Base-by-base conservation (phyloP, 2,329 filamentous ascomycete genomes). In the Cordyceps pruinosa region DNA sequence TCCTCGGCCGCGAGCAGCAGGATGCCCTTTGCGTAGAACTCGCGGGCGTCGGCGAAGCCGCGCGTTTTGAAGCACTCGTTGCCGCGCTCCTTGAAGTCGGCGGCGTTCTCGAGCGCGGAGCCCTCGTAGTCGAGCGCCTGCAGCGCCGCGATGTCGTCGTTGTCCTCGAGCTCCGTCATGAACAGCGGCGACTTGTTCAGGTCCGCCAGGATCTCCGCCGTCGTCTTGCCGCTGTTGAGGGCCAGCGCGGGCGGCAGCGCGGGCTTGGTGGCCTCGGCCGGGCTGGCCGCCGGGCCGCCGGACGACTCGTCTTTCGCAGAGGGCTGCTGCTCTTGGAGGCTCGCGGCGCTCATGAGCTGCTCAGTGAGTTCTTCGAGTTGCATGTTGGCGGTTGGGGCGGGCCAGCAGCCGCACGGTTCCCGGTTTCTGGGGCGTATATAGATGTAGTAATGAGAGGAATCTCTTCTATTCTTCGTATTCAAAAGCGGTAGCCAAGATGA, bases 81-180 rank as follows among this genome's bases (percentile, higher is more conserved):
- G 34, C 94, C 94, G 63, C 90, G 89, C 69, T 93, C 87, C 66
- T 94, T 90, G 76, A 97, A 97, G 62, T 90, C 90, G 45, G 81
- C 75, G 21, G 86, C 88, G 60, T 96, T 87, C 70, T 97, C 93
- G 10, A 86, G 80, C 49, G 89, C 85, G 9, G 91, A 92, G 21
- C 94, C 95, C 75, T 99, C 94, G 69, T 97, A 96, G 30, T 90
- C 90, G 39, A 99, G 77, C 0, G 94, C 93, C 68, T 89, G 88
- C 59, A 99, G 79, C 1, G 94, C 95, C 65, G 95, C 91, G 1
- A 96, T 78, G 63, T 89, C 85, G 60, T 87, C 78, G 67, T 96
- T 96, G 13, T 56, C 54, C 62, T 95, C 88, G 65, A 97, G 79
- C 63, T 89, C 86, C 30, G 91, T 97, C 94, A 99, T 99, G 78